These are phyloP conservation scores for Paracoccidioides brasiliensis DNA, from an alignment of 2,329 filamentous ascomycete genomes.

Conservation along the genomic window DNA sequence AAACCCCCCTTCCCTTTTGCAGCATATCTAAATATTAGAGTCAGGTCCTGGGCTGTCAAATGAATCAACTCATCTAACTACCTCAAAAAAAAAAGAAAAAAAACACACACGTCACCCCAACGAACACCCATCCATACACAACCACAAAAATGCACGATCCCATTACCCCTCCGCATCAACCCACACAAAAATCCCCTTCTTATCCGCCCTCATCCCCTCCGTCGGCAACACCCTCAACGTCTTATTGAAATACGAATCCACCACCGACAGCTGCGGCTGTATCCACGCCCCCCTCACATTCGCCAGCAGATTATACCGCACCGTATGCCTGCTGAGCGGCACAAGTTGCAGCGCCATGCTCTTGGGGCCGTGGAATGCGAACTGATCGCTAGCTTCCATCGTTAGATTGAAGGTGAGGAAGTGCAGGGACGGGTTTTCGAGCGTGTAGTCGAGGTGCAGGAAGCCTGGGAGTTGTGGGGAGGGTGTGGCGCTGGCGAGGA, in stretches of 20 bases:
- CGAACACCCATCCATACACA: slow-evolving; percentile 11
- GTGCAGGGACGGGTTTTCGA: slow-evolving; percentile 91
- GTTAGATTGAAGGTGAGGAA: slow-evolving; percentile 83
- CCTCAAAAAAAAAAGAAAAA: too few relatives aligned
- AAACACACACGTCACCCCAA: too few relatives aligned
- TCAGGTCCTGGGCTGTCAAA: too few relatives aligned
- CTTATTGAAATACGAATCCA: slow-evolving; percentile 90
- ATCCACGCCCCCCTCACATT: slow-evolving; percentile 52
- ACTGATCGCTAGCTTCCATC: slow-evolving; percentile 87
- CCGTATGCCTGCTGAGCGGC: slow-evolving; percentile 60
- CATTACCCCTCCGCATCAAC: slow-evolving; percentile 18
- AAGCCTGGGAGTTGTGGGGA: slow-evolving; percentile 24
- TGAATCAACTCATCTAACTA: too few relatives aligned
- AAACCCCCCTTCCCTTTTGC: too few relatives aligned
- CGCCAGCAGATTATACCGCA: slow-evolving; percentile 64
- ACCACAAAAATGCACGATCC: neutral
- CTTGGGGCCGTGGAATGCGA: slow-evolving; percentile 86
- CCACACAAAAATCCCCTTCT: slow-evolving; percentile 37
- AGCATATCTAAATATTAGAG: too few relatives aligned
- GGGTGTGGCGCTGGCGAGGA: slow-evolving; percentile 44
- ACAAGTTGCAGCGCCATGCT: slow-evolving; percentile 65
- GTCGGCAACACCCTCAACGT: slow-evolving; percentile 68
- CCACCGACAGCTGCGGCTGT: slow-evolving; percentile 58
- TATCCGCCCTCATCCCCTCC: slow-evolving; percentile 48
- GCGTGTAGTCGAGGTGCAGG: slow-evolving; percentile 48